phyloP scores from a whole-genome alignment of 768 basidiomycete genomes.

The Collybia sp. region DNA sequence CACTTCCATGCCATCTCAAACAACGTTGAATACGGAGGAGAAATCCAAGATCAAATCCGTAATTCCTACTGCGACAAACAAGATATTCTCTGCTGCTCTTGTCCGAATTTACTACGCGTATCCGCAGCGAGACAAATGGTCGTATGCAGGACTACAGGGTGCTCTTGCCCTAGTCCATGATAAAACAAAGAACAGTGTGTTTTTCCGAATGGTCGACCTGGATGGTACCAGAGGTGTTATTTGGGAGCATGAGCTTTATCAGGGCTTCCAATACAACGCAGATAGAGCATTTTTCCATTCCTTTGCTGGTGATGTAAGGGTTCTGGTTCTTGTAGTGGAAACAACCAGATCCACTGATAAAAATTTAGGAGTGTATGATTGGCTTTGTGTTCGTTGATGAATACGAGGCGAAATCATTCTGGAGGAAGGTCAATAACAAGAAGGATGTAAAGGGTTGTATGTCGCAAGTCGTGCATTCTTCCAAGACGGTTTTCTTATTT shows the following conservation, averaged over 20 bases:
- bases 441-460: conserved; percentile 56
- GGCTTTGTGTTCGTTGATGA: conserved; percentile 89
- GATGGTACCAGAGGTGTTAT: conserved; percentile 80
- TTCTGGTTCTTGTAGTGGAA: neutral
- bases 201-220: conserved; percentile 81
- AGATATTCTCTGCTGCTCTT: conserved; percentile 78
- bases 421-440: conserved; percentile 74
- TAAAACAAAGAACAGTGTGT: conserved; percentile 46
- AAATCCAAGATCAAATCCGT: conserved; percentile 71
- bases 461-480: conserved; percentile 10
- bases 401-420: conserved; percentile 75
- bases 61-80: conserved; percentile 52
- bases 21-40: conserved; percentile 68
- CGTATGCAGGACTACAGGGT: conserved; percentile 84
- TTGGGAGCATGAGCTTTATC: conserved; percentile 92
- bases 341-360: conserved; percentile 5
- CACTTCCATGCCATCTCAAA: conserved; percentile 62
- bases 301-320: conserved; percentile 84
- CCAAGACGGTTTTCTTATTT: neutral
- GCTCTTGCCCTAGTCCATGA: conserved; percentile 73
- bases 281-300: conserved; percentile 92
- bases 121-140: conserved; percentile 74
- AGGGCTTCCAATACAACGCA: conserved; percentile 72
- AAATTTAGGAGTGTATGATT: conserved; percentile 75
- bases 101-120: conserved; percentile 89